These are phyloP conservation scores for Litsea cubeba DNA, from an alignment of 164 flowering plant genomes.

Conservation along the genomic window DNA sequence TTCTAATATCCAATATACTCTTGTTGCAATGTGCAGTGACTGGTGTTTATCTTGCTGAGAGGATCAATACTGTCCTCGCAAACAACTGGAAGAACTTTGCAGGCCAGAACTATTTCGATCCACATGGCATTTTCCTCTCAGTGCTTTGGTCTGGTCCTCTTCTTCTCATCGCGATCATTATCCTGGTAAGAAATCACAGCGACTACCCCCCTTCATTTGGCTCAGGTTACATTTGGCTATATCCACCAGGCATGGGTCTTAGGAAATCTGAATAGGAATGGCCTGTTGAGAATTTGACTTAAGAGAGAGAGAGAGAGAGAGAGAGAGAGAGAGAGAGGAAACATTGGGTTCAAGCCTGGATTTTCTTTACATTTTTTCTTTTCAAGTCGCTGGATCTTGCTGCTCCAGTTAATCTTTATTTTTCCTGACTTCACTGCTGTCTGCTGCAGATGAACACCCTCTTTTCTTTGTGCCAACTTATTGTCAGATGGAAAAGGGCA, in stretches of 20 bases:
- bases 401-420: background rate
- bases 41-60: conserved; percentile 90
- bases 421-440: background rate
- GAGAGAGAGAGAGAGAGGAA: too few species aligned
- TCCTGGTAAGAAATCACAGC: conserved; percentile 57
- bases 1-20: conserved; percentile 1
- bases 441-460: conserved; percentile 70
- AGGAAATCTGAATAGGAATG: background rate
- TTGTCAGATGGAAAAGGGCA: conserved; percentile 84
- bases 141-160: conserved; percentile 97
- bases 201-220: background rate
- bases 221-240: background rate
- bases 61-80: conserved; percentile 50
- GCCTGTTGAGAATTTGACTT: background rate
- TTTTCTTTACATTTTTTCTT: background rate
- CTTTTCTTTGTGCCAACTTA: conserved; percentile 57
- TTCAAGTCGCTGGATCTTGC: background rate
- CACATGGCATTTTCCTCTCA: conserved; percentile 72
- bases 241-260: background rate
- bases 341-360: background rate
- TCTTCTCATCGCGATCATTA: conserved; percentile 58
- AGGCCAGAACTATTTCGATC: conserved; percentile 79
- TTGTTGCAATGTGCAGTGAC: conserved; percentile 44
- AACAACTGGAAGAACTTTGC: conserved; percentile 83
- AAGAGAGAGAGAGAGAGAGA: accelerated